Conservation (phyloP, 1,284 basidiomycete genomes). For the Pisolithus thermaeus region DNA sequence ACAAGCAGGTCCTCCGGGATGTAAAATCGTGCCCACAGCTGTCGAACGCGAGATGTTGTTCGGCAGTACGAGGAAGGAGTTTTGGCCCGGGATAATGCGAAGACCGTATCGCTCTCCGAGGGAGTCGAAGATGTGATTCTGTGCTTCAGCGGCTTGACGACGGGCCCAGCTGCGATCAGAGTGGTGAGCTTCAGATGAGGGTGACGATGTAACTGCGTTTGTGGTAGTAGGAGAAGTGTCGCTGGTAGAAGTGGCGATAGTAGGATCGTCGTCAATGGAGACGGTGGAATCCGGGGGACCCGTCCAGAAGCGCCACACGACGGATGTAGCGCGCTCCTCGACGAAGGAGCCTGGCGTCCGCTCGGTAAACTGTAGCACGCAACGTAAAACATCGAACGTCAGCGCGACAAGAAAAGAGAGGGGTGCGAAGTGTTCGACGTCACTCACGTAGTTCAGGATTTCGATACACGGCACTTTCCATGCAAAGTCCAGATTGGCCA, state of each 20-base stretch:
- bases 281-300: conserved; percentile 31
- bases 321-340: conserved; percentile 78
- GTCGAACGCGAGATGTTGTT: conserved; percentile 81
- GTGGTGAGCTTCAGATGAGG: conserved; percentile 17
- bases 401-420: too few species aligned
- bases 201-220: too few species aligned
- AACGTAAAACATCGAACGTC: background rate
- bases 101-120: too few species aligned
- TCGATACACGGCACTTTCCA: conserved; percentile 79
- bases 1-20: conserved; percentile 59
- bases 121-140: too few species aligned
- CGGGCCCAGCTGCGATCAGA: conserved; percentile 72
- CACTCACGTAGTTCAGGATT: conserved; percentile 73
- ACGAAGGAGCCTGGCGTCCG: conserved; percentile 82
- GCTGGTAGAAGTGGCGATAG: background rate
- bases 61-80: conserved; percentile 78
- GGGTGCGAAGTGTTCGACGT: too few species aligned
- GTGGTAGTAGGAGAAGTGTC: background rate
- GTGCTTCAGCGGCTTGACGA: conserved; percentile 82
- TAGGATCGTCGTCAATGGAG: conserved; percentile 1
- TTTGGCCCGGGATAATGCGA: conserved; percentile 70
- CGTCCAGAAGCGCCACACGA: conserved; percentile 82
- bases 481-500: conserved; percentile 68
- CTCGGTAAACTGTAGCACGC: conserved; percentile 65
- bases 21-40: conserved; percentile 69